Conservation (phyloP, 2,329 filamentous ascomycete species). For the Xylariaceae sp. region DNA sequence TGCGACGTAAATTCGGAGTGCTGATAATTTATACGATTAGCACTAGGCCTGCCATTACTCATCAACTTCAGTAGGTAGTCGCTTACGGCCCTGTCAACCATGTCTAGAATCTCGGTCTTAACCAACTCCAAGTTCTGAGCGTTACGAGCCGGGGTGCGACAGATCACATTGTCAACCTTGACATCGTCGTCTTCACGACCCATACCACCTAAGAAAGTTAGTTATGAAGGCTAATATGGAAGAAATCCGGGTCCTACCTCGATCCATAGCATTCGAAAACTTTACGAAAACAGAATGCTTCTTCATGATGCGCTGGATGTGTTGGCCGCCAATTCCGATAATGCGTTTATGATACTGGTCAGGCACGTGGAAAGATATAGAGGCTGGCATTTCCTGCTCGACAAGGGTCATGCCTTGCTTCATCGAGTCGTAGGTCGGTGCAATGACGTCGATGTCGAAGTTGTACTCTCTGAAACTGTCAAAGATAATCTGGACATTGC, state of each 20-base stretch:
- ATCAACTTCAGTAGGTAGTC: conserved; percentile 30
- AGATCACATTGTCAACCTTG: conserved; percentile 99
- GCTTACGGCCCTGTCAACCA: conserved; percentile 92
- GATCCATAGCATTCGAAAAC: conserved; percentile 98
- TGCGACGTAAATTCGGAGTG: conserved; percentile 97
- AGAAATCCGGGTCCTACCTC: conserved; percentile 58
- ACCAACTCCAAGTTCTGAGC: conserved; percentile 96
- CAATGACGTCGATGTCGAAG: conserved; percentile 98
- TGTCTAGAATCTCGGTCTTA: conserved; percentile 98
- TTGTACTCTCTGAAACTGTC: conserved; percentile 99
- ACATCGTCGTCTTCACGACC: conserved; percentile 97
- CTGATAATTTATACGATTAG: conserved; percentile 46
- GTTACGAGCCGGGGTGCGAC: conserved; percentile 94
- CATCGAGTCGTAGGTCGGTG: conserved; percentile 89
- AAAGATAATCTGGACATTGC: conserved; percentile 98
- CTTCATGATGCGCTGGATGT: conserved; percentile 99
- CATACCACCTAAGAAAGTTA: conserved; percentile 62
- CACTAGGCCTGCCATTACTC: not conserved
- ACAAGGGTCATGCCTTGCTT: conserved; percentile 92
- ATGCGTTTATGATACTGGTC: conserved; percentile 99
- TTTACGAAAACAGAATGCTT: conserved; percentile 99
- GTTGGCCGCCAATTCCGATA: conserved; percentile 96
- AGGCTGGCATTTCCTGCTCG: conserved; percentile 98
- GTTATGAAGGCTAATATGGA: not conserved
- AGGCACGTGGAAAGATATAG: conserved; percentile 98